Percentiles rank a stretch among this genome's conserved stretches.
Evolutionary conservation across 208 protist species (phyloP).

Genomic region (Angomonas ambiguus): DNA sequence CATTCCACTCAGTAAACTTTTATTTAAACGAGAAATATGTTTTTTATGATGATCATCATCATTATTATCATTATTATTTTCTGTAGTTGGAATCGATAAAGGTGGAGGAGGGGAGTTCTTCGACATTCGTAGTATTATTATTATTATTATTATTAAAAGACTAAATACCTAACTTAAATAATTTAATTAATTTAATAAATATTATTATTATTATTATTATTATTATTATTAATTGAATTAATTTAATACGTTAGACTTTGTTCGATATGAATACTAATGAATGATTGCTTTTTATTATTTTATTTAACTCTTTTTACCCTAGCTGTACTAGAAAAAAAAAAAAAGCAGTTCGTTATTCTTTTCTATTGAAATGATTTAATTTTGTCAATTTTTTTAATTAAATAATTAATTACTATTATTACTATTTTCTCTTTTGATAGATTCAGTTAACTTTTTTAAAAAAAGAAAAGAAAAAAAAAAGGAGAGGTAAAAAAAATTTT

Average conservation of each 20-base stretch:
- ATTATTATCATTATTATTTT: too few species aligned
- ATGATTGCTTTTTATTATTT: background rate
- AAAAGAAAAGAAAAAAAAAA: slow-evolving; percentile 7
- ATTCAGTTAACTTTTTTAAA: background rate
- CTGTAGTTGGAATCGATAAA: too few species aligned
- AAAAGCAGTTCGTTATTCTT: slow-evolving; percentile 8
- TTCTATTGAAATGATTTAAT: background rate
- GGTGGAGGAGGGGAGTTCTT: too few species aligned
- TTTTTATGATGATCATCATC: too few species aligned
- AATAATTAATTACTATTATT: background rate
- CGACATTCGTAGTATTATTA: too few species aligned
- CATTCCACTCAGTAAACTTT: too few species aligned
- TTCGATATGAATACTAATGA: background rate
- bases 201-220: background rate
- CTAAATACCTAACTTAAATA: too few species aligned
- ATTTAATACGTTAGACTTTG: background rate
- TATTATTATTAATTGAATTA: background rate
- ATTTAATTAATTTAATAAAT: too few species aligned
- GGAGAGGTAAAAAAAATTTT: background rate
- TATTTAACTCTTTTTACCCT: too few species aligned
- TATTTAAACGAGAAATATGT: too few species aligned
- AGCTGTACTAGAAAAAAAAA: slow-evolving; percentile 16
- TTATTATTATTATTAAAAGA: too few species aligned
- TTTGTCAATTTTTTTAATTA: background rate
- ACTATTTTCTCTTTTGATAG: background rate